Conservation (phyloP, 108 stramenopile species). For the Fragilariopsis cylindrus region DNA sequence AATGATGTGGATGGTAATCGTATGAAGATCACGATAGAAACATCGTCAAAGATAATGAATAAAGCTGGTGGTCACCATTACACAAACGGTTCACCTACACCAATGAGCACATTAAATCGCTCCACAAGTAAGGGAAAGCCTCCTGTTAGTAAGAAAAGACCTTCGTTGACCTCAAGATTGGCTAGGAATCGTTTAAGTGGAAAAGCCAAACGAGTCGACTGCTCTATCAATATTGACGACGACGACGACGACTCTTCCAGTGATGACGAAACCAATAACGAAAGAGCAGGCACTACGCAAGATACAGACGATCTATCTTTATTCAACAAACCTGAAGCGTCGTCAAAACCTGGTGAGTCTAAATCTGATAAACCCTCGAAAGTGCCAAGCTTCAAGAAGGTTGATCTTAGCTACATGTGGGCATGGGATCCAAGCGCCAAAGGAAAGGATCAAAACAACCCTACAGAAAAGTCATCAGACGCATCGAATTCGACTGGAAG, state of each 20-base stretch:
- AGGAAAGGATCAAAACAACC: constrained; percentile 20
- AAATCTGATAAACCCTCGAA: constrained; percentile 25
- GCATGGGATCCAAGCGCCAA: constrained; percentile 71
- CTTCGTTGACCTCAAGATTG: constrained; percentile 9
- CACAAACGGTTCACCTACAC: background rate
- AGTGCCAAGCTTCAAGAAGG: constrained; percentile 49
- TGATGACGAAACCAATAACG: constrained; percentile 31
- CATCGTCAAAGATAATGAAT: no score
- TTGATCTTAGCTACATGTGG: constrained; percentile 88
- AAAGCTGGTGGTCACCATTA: no score
- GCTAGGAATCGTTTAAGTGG: constrained; percentile 36
- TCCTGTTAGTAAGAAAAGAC: constrained; percentile 15
- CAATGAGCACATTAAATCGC: background rate
- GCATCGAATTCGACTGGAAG: constrained; percentile 17
- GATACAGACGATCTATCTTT: constrained; percentile 9
- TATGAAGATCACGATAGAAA: no score
- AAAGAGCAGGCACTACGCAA: background rate
- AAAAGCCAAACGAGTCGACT: constrained; percentile 40
- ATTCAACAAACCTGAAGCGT: background rate
- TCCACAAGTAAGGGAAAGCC: constrained; percentile 8
- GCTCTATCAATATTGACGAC: constrained; percentile 28
- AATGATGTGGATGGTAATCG: no score
- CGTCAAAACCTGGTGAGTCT: background rate
- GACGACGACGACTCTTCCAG: constrained; percentile 22
- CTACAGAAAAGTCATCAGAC: constrained; percentile 20